Evolutionary conservation across 768 basidiomycete genomes (phyloP), one percentile per base, ranked within the genome.

Genomic region (Ephemerocybe angulata): DNA sequence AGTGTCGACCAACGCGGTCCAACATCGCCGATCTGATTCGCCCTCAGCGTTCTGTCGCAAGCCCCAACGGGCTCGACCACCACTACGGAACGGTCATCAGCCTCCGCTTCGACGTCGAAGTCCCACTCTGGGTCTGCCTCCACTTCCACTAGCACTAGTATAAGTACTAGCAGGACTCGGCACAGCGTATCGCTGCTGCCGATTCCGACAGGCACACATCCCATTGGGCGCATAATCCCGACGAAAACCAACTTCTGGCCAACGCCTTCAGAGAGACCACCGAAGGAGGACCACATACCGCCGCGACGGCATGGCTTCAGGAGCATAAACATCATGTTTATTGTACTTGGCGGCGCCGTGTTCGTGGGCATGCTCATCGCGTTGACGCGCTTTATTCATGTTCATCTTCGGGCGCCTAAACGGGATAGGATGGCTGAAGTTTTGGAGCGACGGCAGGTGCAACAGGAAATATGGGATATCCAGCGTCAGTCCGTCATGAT

Each of bases 381-480:
- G 30, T 57, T 76, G 55, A 17, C 70, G 10, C 79, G 80, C 22
- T 82, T 76, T 56, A 60, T 67, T 44, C 70, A 73, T 59, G 73
- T 65, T 48, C 83, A 77, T 64, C 63, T 62, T 49, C 72, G 69
- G 56, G 76, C 76, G 10, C 82, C 83, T 0, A 50, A 60, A 19
- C 76, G 66, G 21, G 81, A 82, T 58, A 72, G 78, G 13, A 70
- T 80, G 25, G 70, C 71, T 10, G 69, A 69, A 10, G 63, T 76
- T 24, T 58, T 78, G 28, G 70, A 72, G 29, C 69, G 78, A 35
- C 77, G 77, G 63, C 72, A 72, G 29, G 70, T 85, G 7, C 75
- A 83, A 50, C 67, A 70, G 33, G 83, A 84, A 65, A 71, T 84
- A 63, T 77, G 72, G 49, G 77, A 80, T 60, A 62, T 77, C 44